A percentile compares a stretch with the other conserved stretches of the same genome.
These are phyloP conservation scores for Evernia prunastri DNA, from an alignment of 495 filamentous ascomycete species.

Conservation along the genomic window DNA sequence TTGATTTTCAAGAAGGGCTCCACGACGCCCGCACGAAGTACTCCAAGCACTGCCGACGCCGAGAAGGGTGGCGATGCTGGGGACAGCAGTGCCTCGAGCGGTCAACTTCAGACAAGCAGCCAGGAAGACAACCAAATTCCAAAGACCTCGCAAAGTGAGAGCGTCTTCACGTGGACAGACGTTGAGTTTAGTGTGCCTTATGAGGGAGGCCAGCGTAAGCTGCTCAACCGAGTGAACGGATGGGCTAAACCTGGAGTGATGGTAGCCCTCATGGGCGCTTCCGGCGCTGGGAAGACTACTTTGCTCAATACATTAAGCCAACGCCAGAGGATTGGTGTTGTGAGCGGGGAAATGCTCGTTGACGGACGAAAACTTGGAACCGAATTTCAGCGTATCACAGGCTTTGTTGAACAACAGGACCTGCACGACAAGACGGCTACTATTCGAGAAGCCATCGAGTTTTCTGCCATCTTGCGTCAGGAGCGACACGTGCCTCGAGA, in stretches of 20 bases:
- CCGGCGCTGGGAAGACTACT: conserved; percentile 78
- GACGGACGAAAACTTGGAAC: conserved; percentile 61
- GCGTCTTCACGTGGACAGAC: conserved; percentile 69
- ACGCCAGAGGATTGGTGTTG: conserved; percentile 63
- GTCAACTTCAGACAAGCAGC: conserved; percentile 39
- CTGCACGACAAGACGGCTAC: conserved; percentile 64
- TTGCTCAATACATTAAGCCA: conserved; percentile 71
- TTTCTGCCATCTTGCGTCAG: conserved; percentile 60
- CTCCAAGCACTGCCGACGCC: conserved; percentile 39
- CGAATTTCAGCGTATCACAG: conserved; percentile 75
- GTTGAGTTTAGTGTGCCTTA: conserved; percentile 69
- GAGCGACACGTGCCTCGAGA: conserved; percentile 40
- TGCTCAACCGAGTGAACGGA: conserved; percentile 66
- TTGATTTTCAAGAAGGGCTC: conserved; percentile 61
- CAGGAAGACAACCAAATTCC: conserved; percentile 42
- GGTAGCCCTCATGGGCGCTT: conserved; percentile 78
- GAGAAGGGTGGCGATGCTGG: conserved; percentile 36
- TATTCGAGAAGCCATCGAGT: conserved; percentile 60
- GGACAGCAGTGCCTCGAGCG: conserved; percentile 40
- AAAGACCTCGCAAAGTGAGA: conserved; percentile 53
- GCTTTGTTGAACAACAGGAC: conserved; percentile 85
- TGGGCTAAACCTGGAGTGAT: conserved; percentile 76
- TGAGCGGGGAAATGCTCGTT: conserved; percentile 69
- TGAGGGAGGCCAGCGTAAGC: conserved; percentile 58
- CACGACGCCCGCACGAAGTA: conserved; percentile 45